Evolutionary conservation across 116 monocot species (phyloP).

Genomic region (Dioscorea cayenensis): DNA sequence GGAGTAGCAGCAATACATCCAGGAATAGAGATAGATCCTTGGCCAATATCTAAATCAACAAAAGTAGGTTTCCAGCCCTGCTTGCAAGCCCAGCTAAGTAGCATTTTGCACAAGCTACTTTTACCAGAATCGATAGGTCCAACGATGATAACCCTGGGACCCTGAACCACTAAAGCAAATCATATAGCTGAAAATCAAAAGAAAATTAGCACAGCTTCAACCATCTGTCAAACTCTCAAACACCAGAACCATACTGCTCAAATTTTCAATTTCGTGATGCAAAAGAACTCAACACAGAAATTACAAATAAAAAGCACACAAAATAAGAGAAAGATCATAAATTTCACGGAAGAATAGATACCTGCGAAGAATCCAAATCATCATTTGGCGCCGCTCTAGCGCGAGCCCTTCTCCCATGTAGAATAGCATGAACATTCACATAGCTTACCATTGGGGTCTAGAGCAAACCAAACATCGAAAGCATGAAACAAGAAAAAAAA

Average conservation of each 20-base stretch:
- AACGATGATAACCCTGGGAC: slow-evolving; percentile 90
- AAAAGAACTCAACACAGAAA: neutral
- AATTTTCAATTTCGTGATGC: neutral
- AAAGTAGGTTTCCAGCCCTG: slow-evolving; percentile 92
- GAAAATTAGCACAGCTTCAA: neutral
- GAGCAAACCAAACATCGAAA: slow-evolving; percentile 5
- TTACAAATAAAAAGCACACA: neutral
- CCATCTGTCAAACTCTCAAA: too few species aligned
- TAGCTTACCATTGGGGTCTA: slow-evolving; percentile 98
- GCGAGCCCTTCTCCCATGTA: slow-evolving; percentile 70
- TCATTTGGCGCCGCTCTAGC: slow-evolving; percentile 45
- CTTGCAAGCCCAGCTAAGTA: slow-evolving; percentile 92
- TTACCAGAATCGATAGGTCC: slow-evolving; percentile 99
- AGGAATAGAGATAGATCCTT: slow-evolving; percentile 91
- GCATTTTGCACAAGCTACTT: slow-evolving; percentile 96
- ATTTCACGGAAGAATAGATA: slow-evolving; percentile 1
- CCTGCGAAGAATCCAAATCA: slow-evolving; percentile 46
- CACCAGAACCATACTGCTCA: too few species aligned
- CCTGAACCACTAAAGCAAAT: slow-evolving; percentile 37
- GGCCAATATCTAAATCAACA: slow-evolving; percentile 98
- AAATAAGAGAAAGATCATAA: neutral
- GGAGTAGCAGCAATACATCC: slow-evolving; percentile 96
- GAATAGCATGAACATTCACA: slow-evolving; percentile 92
- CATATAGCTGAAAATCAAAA: neutral
- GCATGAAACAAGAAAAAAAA: too few species aligned